A percentile compares a stretch with the other conserved stretches of the same genome.
Conservation (phyloP, 805 yeast genomes). For the Wickerhamomyces subpelliculosus region DNA sequence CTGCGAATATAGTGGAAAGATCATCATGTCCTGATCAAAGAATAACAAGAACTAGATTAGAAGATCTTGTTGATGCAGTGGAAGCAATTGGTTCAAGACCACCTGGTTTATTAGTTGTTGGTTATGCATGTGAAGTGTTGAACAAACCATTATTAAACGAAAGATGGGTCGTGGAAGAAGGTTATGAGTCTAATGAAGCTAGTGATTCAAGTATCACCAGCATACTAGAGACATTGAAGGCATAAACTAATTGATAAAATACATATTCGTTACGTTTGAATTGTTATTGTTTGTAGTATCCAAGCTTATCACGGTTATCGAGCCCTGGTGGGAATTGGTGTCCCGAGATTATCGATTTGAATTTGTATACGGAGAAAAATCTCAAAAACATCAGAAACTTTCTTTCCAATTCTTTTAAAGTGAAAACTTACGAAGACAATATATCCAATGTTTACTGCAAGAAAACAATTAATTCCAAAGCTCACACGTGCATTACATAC, state of each 20-base stretch:
- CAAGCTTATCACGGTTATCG: too few relatives aligned
- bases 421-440: too few relatives aligned
- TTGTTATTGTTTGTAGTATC: too few relatives aligned
- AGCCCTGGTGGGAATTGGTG: too few relatives aligned
- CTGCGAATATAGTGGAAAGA: conserved; percentile 83
- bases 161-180: conserved; percentile 29
- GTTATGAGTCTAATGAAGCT: conserved; percentile 21
- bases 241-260: neutral
- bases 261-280: too few relatives aligned
- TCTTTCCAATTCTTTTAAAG: too few relatives aligned
- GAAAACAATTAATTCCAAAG: neutral
- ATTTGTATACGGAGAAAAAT: too few relatives aligned
- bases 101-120: conserved; percentile 84
- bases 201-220: conserved; percentile 4
- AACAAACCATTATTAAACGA: conserved; percentile 12
- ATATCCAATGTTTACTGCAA: conserved; percentile 1
- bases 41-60: conserved; percentile 65
- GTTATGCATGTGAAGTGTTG: conserved; percentile 62
- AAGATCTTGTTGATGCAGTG: conserved; percentile 63
- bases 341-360: too few relatives aligned
- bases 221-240: neutral
- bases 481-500: conserved; percentile 4
- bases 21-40: conserved; percentile 94
- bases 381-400: too few relatives aligned
- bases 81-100: conserved; percentile 81